A percentile compares a stretch with the other conserved stretches of the same genome.
Evolutionary conservation across 345 rosid genomes (phyloP).

Genomic region (Linum tenue): DNA sequence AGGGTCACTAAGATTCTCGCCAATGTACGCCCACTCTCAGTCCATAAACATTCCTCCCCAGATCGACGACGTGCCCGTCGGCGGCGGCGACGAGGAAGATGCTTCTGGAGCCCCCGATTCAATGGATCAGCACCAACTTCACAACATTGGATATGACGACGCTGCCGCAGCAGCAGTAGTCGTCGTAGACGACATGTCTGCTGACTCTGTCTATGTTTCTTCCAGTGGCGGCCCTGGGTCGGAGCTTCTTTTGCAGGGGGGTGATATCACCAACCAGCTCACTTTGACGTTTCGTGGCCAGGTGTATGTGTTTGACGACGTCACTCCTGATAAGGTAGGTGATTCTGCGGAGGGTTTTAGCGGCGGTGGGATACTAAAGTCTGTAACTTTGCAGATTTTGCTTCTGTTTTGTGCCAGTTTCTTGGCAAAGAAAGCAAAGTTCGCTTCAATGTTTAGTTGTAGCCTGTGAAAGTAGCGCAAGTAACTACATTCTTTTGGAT

Average conservation of each 20-base stretch:
- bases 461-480: neutral
- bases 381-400: neutral
- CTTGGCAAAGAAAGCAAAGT: neutral
- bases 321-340: conserved; percentile 36
- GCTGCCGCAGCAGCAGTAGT: conserved; percentile 35
- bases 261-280: conserved; percentile 25
- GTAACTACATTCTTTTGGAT: neutral
- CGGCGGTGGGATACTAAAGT: neutral
- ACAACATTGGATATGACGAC: conserved; percentile 30
- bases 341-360: neutral
- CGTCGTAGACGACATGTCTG: conserved; percentile 40
- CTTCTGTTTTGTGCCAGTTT: neutral
- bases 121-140: conserved; percentile 23
- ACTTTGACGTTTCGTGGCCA: conserved; percentile 45
- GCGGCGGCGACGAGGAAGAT: conserved; percentile 28
- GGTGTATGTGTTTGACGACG: conserved; percentile 42
- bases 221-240: conserved; percentile 15
- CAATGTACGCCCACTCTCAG: conserved; percentile 62
- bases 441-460: neutral
- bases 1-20: neutral
- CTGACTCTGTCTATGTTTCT: conserved; percentile 40
- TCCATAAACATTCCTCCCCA: conserved; percentile 41
- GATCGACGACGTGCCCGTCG: conserved; percentile 20
- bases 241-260: neutral
- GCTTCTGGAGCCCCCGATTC: conserved; percentile 33